phyloP scores from a whole-genome alignment of 805 yeast species.

The Monosporozyma servazzii region DNA sequence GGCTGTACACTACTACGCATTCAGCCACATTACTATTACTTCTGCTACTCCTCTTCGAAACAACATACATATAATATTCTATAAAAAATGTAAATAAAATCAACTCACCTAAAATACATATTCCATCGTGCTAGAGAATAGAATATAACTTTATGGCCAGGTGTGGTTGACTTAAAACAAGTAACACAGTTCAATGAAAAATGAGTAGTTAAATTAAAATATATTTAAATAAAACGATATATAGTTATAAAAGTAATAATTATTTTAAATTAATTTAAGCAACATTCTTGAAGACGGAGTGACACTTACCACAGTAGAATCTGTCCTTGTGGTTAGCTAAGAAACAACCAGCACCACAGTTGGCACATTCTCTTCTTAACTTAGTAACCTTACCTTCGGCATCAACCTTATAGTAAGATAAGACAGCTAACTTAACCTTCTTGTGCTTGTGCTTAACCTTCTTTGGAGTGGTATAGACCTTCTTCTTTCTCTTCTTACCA shows the following conservation, averaged over 20 bases:
- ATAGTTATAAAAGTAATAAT: slow-evolving; percentile 1
- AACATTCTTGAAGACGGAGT: slow-evolving; percentile 69
- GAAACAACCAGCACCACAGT: slow-evolving; percentile 99
- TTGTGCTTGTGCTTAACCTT: slow-evolving; percentile 99
- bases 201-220: background rate
- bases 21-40: background rate
- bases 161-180: background rate
- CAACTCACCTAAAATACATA: background rate
- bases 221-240: background rate
- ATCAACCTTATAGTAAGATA: slow-evolving; percentile 98
- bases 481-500: slow-evolving; percentile 99
- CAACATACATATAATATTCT: background rate
- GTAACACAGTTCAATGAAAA: background rate
- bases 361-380: slow-evolving; percentile 96
- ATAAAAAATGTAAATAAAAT: background rate
- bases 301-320: slow-evolving; percentile 99
- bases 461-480: slow-evolving; percentile 99
- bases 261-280: slow-evolving; percentile 13
- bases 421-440: slow-evolving; percentile 98
- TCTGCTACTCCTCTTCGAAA: background rate
- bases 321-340: slow-evolving; percentile 99
- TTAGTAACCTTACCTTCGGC: slow-evolving; percentile 97
- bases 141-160: too few species aligned
- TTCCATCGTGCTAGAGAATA: background rate
- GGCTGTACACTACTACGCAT: background rate